Evolutionary conservation across 805 yeast genomes (phyloP), one percentile per base, ranked within the genome.

Genomic region (Diddensiella caesifluorescens): DNA sequence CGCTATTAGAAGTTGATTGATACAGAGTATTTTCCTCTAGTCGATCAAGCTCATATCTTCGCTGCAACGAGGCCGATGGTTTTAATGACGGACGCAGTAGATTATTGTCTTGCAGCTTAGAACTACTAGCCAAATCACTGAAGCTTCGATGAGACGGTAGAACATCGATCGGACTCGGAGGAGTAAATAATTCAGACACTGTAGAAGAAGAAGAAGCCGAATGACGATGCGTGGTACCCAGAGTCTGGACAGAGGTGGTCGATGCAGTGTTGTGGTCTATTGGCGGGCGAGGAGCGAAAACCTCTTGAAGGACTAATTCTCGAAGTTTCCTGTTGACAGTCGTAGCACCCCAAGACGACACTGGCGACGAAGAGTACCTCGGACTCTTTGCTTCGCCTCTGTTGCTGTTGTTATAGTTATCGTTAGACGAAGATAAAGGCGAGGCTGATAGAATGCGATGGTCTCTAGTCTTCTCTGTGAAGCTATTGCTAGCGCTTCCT

Each of bases 251-350:
- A 20, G 40, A 13, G 13, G 38, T 20, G 33, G 21, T n/a, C 18
- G 32, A 13, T 18, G 32, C 7, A 13, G 22, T 37, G 22, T 20
- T 3, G 19, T 27, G 23, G 13, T 20, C 4, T n/a, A 13, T 16
- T 16, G 13, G 39, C 6, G 54, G 55, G 7, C 56, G 48, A 13
- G 79, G 79, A 3, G 79, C 77, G 63, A 84, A 83, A 0, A 83
- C 92, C 55, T 84, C 94, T 23, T 75, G 72, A 19, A 84, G 58
- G 0, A 84, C 85, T 37, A 79, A 63, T 51, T 83, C 90, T 52
- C 82, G 81, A 21, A 84, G 62, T 53, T 78, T 75, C n/a, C 77
- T 70, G 56, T 84, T 84, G 3, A 83, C 78, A 3, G 75, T 74
- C 0, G 94, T 83, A 1, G 86, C 71, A 1, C 83, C 85, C 53